These are phyloP conservation scores for Protomyces arabidopsidicola DNA, from an alignment of 1,139 yeast species.

Conservation along the genomic window DNA sequence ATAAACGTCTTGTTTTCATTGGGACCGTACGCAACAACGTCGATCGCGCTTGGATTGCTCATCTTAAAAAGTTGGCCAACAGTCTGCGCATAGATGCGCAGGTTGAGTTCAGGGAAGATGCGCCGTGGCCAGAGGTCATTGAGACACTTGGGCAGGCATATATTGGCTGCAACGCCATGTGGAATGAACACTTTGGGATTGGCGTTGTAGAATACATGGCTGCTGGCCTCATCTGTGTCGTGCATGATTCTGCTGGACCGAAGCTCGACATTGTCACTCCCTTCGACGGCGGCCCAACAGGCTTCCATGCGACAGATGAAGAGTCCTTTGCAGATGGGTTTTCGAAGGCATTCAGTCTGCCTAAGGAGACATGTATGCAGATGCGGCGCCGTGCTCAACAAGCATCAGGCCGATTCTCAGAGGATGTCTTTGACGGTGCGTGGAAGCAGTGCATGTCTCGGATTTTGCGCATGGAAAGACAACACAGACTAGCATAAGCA, in stretches of 20 bases:
- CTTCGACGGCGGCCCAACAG: constrained; percentile 42
- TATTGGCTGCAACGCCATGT: constrained; percentile 91
- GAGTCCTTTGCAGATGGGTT: constrained; percentile 25
- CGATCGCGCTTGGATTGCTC: constrained; percentile 59
- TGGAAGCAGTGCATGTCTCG: not conserved
- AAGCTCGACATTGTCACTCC: constrained; percentile 73
- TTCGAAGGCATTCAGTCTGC: constrained; percentile 15
- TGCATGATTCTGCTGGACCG: constrained; percentile 96
- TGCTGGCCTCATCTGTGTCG: constrained; percentile 80
- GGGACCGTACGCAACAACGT: constrained; percentile 76
- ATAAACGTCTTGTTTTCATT: constrained; percentile 55
- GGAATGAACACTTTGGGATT: constrained; percentile 99
- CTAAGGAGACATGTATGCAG: not conserved
- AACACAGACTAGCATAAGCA: not conserved
- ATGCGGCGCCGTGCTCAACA: constrained; percentile 22
- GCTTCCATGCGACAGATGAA: constrained; percentile 30
- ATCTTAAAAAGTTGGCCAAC: constrained; percentile 48
- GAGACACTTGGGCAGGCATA: constrained; percentile 54
- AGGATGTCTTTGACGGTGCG: constrained; percentile 13
- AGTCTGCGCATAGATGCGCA: constrained; percentile 49
- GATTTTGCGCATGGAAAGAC: not conserved
- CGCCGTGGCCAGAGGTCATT: constrained; percentile 62
- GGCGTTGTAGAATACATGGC: constrained; percentile 93
- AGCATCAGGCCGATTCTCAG: constrained; percentile 8
- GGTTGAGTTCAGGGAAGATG: constrained; percentile 69